Evolutionary conservation across 2,329 filamentous ascomycete species (phyloP), one percentile per base, ranked within the genome.

Genomic region (Fusarium tjaetaba): DNA sequence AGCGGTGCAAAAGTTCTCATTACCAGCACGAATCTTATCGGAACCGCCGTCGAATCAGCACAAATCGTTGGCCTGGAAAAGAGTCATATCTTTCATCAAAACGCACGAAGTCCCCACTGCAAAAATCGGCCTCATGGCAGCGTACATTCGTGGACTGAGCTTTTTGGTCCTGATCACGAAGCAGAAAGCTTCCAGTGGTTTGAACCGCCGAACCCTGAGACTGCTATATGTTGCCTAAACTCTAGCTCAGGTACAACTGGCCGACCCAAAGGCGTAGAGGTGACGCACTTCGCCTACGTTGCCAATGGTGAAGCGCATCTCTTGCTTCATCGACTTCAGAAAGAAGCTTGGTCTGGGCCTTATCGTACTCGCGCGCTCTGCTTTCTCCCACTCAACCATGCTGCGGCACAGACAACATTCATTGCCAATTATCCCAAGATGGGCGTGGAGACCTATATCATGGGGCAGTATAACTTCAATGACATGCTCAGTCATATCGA

Each of bases 371-470:
- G 53, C 6, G 53, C 53, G 0, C 13, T 56, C 8, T 43, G 53
- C 26, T 56, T 56, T n/a, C 53, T 56, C 15, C 53, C 53, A 15
- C 36, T 56, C 7, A 56, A 43, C 11, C 53, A 56, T 10, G 53
- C 15, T 10, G 53, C 38, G 2, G 38, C 53, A 7, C 53, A 56
- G 26, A 56, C 53, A 34, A 56, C 38, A 10, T 56, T 43, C 18
- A 43, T 56, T 24, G 28, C 22, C 16, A 56, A 56, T 24, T 43
- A 18, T 26, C 38, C 53, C 20, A 56, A 56, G 38, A 42, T 56
- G 38, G 53, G 53, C 2, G 11, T 42, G 22, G 36, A 56, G 20
- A 32, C 38, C 1, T 56, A 43, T 2, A 32, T 56, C 15, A 43
- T 56, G 53, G 10, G 22, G 15, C 26, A 39, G 13, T 56, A 32